Conservation (phyloP, 2,329 filamentous ascomycete genomes). For the Exophiala sp. region DNA sequence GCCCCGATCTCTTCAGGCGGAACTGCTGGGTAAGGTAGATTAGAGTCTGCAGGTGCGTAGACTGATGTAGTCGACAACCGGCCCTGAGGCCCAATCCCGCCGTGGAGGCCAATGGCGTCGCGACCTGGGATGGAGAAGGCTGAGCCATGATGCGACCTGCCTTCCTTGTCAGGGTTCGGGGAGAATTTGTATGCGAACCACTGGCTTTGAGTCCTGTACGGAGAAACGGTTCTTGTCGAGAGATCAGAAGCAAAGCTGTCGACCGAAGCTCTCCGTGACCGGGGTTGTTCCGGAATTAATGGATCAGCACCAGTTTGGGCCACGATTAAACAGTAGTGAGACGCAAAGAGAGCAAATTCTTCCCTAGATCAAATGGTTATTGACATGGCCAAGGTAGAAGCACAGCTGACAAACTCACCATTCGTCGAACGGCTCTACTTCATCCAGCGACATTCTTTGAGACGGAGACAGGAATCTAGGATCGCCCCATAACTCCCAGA, state of each 20-base stretch:
- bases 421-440: conserved; percentile 81
- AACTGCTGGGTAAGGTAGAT: conserved; percentile 44
- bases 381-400: background rate
- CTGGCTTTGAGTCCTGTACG: conserved; percentile 19
- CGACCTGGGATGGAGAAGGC: conserved; percentile 39
- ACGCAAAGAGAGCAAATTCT: conserved; percentile 77
- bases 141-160: conserved; percentile 57
- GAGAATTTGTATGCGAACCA: conserved; percentile 33
- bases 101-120: conserved; percentile 37
- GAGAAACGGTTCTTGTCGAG: conserved; percentile 27
- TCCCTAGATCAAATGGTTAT: conserved; percentile 44
- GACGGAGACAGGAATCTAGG: conserved; percentile 56
- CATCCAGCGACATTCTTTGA: conserved; percentile 59
- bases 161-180: conserved; percentile 38
- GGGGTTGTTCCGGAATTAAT: conserved; percentile 21
- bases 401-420: conserved; percentile 47
- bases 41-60: conserved; percentile 44
- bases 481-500: conserved; percentile 80
- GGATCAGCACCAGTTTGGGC: conserved; percentile 27
- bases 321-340: conserved; percentile 66
- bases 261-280: conserved; percentile 25
- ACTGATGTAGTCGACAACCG: conserved; percentile 45
- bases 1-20: conserved; percentile 36
- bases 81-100: conserved; percentile 41
- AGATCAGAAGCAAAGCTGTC: conserved; percentile 27